Percentiles rank a stretch among this genome's conserved stretches.
Evolutionary conservation across 805 yeast species (phyloP).

Genomic region (Starmera dryadoides): DNA sequence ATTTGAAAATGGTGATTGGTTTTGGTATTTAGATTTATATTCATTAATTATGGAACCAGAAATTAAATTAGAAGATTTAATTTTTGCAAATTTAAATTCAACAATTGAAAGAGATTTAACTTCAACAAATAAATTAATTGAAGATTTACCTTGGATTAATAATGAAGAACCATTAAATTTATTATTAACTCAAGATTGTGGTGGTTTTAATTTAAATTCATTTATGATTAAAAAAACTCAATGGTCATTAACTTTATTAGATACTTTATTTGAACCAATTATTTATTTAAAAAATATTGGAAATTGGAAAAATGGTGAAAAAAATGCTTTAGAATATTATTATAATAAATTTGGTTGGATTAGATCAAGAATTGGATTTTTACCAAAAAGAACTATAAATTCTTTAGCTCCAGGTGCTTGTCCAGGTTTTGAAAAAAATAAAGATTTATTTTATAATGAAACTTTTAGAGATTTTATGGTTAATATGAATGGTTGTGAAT

Average conservation of each 20-base stretch:
- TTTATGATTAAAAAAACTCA: conserved; percentile 30
- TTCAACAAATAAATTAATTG: conserved; percentile 24
- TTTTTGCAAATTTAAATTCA: conserved; percentile 24
- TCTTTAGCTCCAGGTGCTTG: conserved; percentile 32
- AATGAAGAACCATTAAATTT: conserved; percentile 29
- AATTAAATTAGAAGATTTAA: conserved; percentile 24
- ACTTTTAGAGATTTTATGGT: conserved; percentile 30
- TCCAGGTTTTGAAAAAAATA: conserved; percentile 21
- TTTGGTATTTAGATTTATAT: conserved; percentile 34
- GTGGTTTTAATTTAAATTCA: conserved; percentile 34
- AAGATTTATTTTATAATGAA: conserved; percentile 27
- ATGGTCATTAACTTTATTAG: conserved; percentile 31
- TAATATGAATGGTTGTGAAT: conserved; percentile 33
- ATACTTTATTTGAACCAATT: conserved; percentile 34
- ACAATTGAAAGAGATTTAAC: conserved; percentile 23
- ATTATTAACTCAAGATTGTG: conserved; percentile 33
- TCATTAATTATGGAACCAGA: conserved; percentile 35
- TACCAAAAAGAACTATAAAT: conserved; percentile 31
- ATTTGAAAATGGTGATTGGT: conserved; percentile 26
- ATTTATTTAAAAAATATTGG: conserved; percentile 34
- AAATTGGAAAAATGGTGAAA: conserved; percentile 29
- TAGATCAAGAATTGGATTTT: conserved; percentile 30
- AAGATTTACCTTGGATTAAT: conserved; percentile 23
- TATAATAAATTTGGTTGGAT: conserved; percentile 31
- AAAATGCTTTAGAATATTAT: conserved; percentile 30